These are phyloP conservation scores for Butyriboletus appendiculatus DNA, from an alignment of 1,284 basidiomycete genomes.

Conservation along the genomic window DNA sequence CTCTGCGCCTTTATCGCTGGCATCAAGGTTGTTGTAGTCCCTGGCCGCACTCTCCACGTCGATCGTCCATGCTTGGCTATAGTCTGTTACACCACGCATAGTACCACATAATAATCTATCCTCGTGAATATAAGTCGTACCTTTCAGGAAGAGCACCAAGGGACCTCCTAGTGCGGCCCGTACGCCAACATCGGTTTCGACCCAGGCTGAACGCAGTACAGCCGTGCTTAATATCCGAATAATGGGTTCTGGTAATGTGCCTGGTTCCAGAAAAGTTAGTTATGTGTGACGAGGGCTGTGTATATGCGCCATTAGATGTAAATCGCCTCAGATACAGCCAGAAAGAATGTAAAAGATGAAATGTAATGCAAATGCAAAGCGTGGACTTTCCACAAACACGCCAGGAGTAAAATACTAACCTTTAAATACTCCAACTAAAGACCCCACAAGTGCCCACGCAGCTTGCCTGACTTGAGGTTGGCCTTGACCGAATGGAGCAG, in stretches of 20 bases:
- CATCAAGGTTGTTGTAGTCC: slow-evolving; percentile 20
- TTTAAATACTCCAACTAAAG: slow-evolving; percentile 42
- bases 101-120: not conserved
- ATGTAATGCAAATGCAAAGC: not conserved
- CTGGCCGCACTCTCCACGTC: slow-evolving; percentile 32
- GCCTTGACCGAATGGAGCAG: slow-evolving; percentile 53
- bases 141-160: slow-evolving; percentile 69
- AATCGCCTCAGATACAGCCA: not conserved
- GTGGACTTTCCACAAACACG: not conserved
- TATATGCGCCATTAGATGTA: not conserved
- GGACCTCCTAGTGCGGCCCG: slow-evolving; percentile 70
- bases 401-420: slow-evolving; percentile 35
- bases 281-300: not conserved
- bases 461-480: slow-evolving; percentile 72
- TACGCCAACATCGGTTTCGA: slow-evolving; percentile 70
- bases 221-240: slow-evolving; percentile 52
- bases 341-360: not conserved
- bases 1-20: not conserved
- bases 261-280: slow-evolving; percentile 30
- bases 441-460: slow-evolving; percentile 56
- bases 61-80: slow-evolving; percentile 61
- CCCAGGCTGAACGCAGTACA: slow-evolving; percentile 75
- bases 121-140: slow-evolving; percentile 37
- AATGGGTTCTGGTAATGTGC: slow-evolving; percentile 40
- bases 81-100: slow-evolving; percentile 45